Base-by-base conservation (phyloP, 2,329 filamentous ascomycete genomes). In the Clonostachys chloroleuca region DNA sequence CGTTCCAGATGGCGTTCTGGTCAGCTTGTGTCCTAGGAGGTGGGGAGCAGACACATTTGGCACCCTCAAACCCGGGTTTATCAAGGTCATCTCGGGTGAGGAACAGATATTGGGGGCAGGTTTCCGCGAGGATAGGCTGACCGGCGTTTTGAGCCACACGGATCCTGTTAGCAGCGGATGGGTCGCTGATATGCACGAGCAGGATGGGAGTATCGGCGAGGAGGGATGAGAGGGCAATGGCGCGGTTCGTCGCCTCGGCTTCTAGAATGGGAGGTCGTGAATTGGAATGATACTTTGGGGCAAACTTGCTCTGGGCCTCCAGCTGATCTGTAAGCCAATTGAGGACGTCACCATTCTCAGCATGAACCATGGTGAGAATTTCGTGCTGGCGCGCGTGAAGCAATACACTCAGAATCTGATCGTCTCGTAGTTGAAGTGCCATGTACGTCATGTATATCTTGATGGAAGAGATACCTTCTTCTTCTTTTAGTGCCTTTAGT, bases 91-190 rank as follows among this genome's bases (percentile, higher is more conserved):
- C 66, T 17, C 73, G 67, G 3, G 74, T 78, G 6, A 81, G 66
- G 50, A 77, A 75, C 4, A 80, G 67, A 50, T 81, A 80, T 50
- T 81, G 76, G 2, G 77, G 77, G 52, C 76, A 80, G 1, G 76
- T 81, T 56, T 80, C 75, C 2, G 75, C 76, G 51, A 73, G 74
- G 37, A 80, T 61, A 4, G 77, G 75, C 36, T 75, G 63, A 0
- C 73, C 72, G 12, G 63, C 60, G 20, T 67, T 69, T 56, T 78
- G 73, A 0, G 76, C 76, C 36, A 61, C 55, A 43, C 71, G 67
- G 52, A 79, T 78, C 44, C 72, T 67, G 2, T 56, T 51, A 2
- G 73, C 68, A 1, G 75, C 73, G 3, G 62, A 62, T 2, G 73
- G 73, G 5, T 70, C 72, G 42, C 68, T 73, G 33, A 79, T 71